Base-by-base conservation (phyloP, 306 rosid species). In the Ceratonia siliqua region DNA sequence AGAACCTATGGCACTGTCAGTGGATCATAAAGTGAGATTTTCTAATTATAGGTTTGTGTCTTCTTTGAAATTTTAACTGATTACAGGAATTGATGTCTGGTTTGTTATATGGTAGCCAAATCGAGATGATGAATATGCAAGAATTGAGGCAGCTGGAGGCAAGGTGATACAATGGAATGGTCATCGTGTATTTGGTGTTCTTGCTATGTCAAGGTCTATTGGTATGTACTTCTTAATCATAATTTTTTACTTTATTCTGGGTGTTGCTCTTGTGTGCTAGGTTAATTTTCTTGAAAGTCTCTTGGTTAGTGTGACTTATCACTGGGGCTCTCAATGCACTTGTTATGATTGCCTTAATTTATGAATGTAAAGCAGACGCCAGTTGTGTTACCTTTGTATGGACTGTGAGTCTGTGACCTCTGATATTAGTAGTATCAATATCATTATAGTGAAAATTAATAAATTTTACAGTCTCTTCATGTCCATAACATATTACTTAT, bases 91-190 rank as follows among this genome's bases (percentile, higher is more conserved):
- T 88, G 50, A 66, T 77, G 33, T 80, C 38, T 77, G 43, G 13
- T 71, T 71, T 79, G 52, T 52, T 57, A 49, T 43, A 15, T 85
- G 77, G 66, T 83, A 92, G 97, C 97, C 97, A 71, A 81, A 92
- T 71, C 87, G 97, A 75, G 96, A 85, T 39, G 97, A 92, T 75
- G 97, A 92, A 85, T 88, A 86, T 69, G 92, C 88, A 28, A 86
- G 97, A 82, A 92, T 92, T 77, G 96, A 92, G 76, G 97, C 93
- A 57, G 90, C 97, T 11, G 97, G 97, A 63, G 97, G 97, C 73
- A 92, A 90, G 87, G 97, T 92, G 77, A 92, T 92, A 55, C 96
- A 92, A 27, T 92, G 97, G 97, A 92, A 92, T 57, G 97, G 97
- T 27, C 90, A 89, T 67, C 93, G 97, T 32, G 96, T 92, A 30